Percentiles rank a stretch among this genome's conserved stretches.
These are phyloP conservation scores for Rubia peregrina DNA, from an alignment of 305 asterid species.

Conservation along the genomic window DNA sequence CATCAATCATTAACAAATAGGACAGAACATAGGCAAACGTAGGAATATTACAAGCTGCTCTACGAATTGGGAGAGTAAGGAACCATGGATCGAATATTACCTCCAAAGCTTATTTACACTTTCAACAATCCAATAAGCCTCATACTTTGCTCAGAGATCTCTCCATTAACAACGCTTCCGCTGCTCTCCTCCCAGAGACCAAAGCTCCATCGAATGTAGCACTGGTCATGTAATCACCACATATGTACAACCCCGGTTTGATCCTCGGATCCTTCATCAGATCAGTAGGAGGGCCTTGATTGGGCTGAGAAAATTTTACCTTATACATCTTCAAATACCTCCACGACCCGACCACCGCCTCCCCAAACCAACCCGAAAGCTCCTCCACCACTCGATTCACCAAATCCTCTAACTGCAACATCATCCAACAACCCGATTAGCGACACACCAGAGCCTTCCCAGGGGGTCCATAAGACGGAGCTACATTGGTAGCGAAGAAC, in stretches of 20 bases:
- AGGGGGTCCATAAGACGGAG: conserved; percentile 59
- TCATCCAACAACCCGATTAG: conserved; percentile 52
- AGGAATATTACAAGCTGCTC: conserved; percentile 7
- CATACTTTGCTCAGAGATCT: conserved; percentile 29
- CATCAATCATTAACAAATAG: neutral
- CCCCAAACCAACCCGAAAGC: conserved; percentile 74
- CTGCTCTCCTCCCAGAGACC: conserved; percentile 89
- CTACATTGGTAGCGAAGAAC: conserved; percentile 86
- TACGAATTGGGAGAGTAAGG: neutral
- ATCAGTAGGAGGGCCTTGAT: conserved; percentile 82
- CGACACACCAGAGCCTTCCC: conserved; percentile 71
- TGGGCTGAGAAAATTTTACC: conserved; percentile 76
- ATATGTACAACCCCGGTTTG: conserved; percentile 52
- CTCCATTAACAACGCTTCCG: conserved; percentile 69
- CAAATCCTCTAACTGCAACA: conserved; percentile 46
- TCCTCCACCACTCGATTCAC: conserved; percentile 52
- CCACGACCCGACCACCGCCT: conserved; percentile 50
- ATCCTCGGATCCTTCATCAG: conserved; percentile 59
- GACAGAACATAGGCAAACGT: neutral
- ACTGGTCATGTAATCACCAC: conserved; percentile 85
- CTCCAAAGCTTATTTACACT: conserved; percentile 2
- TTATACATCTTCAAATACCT: conserved; percentile 59
- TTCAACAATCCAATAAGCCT: neutral
- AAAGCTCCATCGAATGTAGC: conserved; percentile 95
- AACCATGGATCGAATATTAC: neutral